A percentile compares a stretch with the other conserved stretches of the same genome.
Evolutionary conservation across 805 yeast species (phyloP).

Genomic region (Cephaloascus albidus): DNA sequence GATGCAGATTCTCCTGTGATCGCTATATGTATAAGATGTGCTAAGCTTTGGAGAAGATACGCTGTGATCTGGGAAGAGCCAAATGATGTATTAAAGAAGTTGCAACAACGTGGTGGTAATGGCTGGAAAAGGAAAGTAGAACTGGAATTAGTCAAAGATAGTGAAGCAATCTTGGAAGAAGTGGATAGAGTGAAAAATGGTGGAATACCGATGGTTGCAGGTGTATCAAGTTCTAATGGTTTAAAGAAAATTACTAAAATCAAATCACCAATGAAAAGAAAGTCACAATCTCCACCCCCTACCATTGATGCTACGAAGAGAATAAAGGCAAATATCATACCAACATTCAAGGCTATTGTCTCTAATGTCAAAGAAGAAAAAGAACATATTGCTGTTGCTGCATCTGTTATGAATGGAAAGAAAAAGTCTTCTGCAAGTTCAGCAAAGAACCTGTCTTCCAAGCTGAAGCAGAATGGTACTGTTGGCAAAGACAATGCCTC

Average conservation of each 20-base stretch:
- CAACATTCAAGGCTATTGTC: not conserved
- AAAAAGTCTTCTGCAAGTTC: not conserved
- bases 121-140: conserved; percentile 60
- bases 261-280: conserved; percentile 7
- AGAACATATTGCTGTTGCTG: not conserved
- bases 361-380: not conserved
- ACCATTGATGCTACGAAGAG: not conserved
- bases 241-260: not conserved
- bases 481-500: not conserved
- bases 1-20: conserved; percentile 24
- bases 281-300: conserved; percentile 7
- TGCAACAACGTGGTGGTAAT: conserved; percentile 29
- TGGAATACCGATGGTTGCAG: conserved; percentile 4
- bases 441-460: not conserved
- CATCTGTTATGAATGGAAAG: not conserved
- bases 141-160: conserved; percentile 55
- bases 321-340: not conserved
- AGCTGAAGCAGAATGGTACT: not conserved
- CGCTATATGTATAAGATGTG: conserved; percentile 82
- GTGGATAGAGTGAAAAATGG: conserved; percentile 19
- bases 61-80: conserved; percentile 86
- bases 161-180: conserved; percentile 41
- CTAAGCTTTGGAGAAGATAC: conserved; percentile 84
- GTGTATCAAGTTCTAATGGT: conserved; percentile 7
- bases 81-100: conserved; percentile 45